Percentiles rank a stretch among this genome's conserved stretches.
phyloP scores from a whole-genome alignment of 352 stramenopile species.

The Globisporangium polare region DNA sequence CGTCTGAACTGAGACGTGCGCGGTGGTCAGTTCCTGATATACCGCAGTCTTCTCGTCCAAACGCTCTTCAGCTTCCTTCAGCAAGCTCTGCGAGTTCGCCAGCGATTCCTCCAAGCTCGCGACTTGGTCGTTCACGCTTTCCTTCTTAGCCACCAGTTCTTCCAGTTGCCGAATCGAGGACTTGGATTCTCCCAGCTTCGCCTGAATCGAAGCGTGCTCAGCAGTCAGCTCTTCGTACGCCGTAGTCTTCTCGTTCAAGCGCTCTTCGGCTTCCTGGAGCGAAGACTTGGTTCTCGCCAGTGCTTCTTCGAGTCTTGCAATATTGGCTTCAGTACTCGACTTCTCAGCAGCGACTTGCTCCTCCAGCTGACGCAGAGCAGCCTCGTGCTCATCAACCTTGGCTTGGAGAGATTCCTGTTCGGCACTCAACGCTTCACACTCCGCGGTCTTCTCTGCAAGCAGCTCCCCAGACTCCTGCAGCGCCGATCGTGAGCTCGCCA shows the following conservation, averaged over 20 bases:
- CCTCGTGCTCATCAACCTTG: slow-evolving; percentile 1
- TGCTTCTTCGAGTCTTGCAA: background rate
- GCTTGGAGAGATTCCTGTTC: background rate
- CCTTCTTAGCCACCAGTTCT: slow-evolving; percentile 1
- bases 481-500: background rate
- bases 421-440: background rate
- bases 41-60: background rate
- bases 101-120: background rate
- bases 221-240: background rate
- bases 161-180: slow-evolving; percentile 3
- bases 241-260: background rate
- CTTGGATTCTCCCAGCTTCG: background rate
- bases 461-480: slow-evolving; percentile 2
- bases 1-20: background rate
- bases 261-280: background rate
- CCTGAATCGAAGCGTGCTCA: background rate
- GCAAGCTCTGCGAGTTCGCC: too few species aligned
- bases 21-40: background rate
- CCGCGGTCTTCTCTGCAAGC: background rate
- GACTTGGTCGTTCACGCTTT: background rate
- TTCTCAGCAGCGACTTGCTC: slow-evolving; percentile 8
- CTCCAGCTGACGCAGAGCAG: slow-evolving; percentile 6
- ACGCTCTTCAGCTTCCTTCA: background rate
- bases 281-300: background rate
- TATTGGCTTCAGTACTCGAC: background rate